These are phyloP conservation scores for Pseudogymnoascus sp. DNA, from an alignment of 2,329 filamentous ascomycete genomes.

Conservation along the genomic window DNA sequence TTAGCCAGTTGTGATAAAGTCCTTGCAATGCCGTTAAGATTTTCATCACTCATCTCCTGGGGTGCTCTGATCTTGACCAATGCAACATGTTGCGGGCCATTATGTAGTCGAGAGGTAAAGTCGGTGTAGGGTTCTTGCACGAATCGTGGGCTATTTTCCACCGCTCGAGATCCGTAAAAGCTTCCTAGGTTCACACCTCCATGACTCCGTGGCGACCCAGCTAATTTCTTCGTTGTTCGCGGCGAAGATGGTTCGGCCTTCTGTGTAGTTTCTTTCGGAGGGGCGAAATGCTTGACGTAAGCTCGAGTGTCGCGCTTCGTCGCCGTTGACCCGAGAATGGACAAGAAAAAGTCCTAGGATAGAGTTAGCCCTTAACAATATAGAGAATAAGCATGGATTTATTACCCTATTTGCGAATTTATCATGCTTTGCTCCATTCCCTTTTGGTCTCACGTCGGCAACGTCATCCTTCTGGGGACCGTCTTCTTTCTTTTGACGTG, in stretches of 20 bases:
- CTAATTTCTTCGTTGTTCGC: constrained; percentile 17
- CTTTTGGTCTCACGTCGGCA: constrained; percentile 22
- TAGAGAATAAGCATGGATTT: not conserved
- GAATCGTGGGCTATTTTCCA: constrained; percentile 54
- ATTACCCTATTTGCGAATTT: constrained; percentile 42
- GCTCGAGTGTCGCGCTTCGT: constrained; percentile 89
- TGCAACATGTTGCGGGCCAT: constrained; percentile 59
- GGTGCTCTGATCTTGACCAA: constrained; percentile 76
- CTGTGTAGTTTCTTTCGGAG: constrained; percentile 30
- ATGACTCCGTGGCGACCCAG: constrained; percentile 17
- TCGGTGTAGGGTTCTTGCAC: constrained; percentile 37
- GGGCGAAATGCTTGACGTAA: constrained; percentile 79
- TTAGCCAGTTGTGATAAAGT: constrained; percentile 78
- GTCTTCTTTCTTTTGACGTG: constrained; percentile 22
- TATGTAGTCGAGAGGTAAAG: constrained; percentile 26
- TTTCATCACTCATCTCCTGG: constrained; percentile 60
- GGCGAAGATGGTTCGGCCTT: constrained; percentile 23
- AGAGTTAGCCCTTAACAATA: constrained; percentile 11
- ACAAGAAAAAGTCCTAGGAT: constrained; percentile 73
- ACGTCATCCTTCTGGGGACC: constrained; percentile 22
- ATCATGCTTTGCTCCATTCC: constrained; percentile 39
- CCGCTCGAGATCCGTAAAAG: constrained; percentile 51
- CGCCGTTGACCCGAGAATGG: constrained; percentile 77
- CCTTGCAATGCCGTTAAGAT: constrained; percentile 67
- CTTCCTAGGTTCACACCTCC: constrained; percentile 52